Evolutionary conservation across 2,329 filamentous ascomycete species (phyloP), one percentile per base, ranked within the genome.

Genomic region (Ascochyta lentis): DNA sequence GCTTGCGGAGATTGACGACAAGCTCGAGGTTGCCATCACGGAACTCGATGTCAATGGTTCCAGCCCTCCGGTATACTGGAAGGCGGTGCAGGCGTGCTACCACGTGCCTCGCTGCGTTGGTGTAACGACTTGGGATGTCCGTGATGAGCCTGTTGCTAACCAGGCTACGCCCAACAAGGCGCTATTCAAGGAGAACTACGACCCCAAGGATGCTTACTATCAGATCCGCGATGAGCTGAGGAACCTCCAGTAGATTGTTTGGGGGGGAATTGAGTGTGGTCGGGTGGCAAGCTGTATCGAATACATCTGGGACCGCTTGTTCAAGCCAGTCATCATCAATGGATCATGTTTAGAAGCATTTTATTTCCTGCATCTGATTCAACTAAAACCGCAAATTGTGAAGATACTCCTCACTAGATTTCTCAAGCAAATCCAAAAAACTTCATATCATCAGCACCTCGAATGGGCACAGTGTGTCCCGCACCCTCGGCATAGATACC

Each of bases 1-100:
- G 3, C 29, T 49, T 2, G 29, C 47, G 1, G 16, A 13, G n/a
- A 16, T 26, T 4, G 26, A 9, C 4, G 22, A 8, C 33, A 86
- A 89, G 68, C 81, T 88, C 33, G 86, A 89, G 68, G 81, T 88
- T 37, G 86, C 87, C 8, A 77, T 89, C 41, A 90, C 87, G 2
- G 87, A 90, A 74, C 80, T 90, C 31, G 89, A 91, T 66, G 89
- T 91, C 65, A 81, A 83, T 49, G 79, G 79, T 35, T 84, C 84
- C 6, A 78, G 81, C 33, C 60, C 80, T 7, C 72, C 77, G 16
- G 87, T 89, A 72, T 90, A 88, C 69, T 76, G 80, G 6, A 80
- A 83, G 45, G 77, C 75, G 48, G 67, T 74, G 48, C 81, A 84
- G 57, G 87, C 84, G 15, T 90, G 88, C 68, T 71, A 89, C 43